Evolutionary conservation across 371 early-diverging fungal species (phyloP).

Genomic region (Mucor saturninus): DNA sequence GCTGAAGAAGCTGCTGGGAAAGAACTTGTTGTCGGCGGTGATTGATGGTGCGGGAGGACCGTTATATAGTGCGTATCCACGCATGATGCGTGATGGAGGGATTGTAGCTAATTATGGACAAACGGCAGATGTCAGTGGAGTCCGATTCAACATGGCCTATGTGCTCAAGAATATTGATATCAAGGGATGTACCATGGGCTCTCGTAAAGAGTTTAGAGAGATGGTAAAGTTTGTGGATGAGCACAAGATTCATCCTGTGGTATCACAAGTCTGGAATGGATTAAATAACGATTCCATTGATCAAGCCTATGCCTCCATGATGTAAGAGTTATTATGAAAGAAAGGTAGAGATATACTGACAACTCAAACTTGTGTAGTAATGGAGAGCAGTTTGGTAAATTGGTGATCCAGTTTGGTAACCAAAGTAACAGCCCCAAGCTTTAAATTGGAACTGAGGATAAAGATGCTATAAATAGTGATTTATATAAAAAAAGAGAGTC

Average conservation of each 20-base stretch:
- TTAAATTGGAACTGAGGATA: conserved; percentile 4
- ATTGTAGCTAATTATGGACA: conserved; percentile 67
- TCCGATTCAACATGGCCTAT: conserved; percentile 52
- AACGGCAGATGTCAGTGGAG: conserved; percentile 51
- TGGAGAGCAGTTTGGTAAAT: conserved; percentile 65
- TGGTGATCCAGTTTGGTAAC: conserved; percentile 42
- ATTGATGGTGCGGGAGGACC: conserved; percentile 77
- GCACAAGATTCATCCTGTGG: conserved; percentile 65
- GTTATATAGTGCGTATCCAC: conserved; percentile 42
- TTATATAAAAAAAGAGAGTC: no score
- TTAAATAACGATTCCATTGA: conserved; percentile 49
- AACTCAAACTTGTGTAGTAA: conserved; percentile 15
- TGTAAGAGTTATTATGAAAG: conserved; percentile 30
- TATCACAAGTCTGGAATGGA: conserved; percentile 65
- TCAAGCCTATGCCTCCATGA: conserved; percentile 63
- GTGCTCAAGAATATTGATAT: conserved; percentile 66
- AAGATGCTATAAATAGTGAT: no score
- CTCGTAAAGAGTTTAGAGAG: conserved; percentile 62
- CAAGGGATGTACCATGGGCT: conserved; percentile 72
- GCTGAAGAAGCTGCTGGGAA: conserved; percentile 49
- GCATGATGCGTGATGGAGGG: conserved; percentile 58
- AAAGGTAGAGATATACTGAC: neutral
- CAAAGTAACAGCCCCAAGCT: conserved; percentile 16
- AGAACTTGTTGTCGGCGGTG: conserved; percentile 56
- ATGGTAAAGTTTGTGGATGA: conserved; percentile 66